phyloP scores from a whole-genome alignment of 75 land plant species.

The Isoetes taiwanensis region DNA sequence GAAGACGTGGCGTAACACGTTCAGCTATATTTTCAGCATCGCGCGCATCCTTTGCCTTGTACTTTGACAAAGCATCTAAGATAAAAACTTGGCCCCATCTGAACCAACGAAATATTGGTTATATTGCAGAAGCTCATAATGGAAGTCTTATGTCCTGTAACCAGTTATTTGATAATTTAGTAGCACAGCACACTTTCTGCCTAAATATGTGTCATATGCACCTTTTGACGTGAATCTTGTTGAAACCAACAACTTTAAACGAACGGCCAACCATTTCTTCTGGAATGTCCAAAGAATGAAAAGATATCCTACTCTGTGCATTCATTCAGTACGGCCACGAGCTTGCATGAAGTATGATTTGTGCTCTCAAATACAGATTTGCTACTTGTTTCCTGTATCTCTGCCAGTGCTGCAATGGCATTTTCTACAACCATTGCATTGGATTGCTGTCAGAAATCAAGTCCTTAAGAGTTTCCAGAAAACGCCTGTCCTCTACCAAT shows the following conservation, averaged over 20 bases:
- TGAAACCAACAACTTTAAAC: no score
- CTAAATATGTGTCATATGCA: no score
- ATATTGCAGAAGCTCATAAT: no score
- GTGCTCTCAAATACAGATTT: slow-evolving; percentile 1
- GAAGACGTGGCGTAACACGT: slow-evolving; percentile 1
- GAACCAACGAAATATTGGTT: background rate
- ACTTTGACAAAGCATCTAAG: background rate
- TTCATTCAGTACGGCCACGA: background rate
- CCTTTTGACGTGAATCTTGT: no score
- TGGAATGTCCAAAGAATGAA: no score
- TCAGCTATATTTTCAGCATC: slow-evolving; percentile 3
- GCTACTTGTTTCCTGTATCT: background rate
- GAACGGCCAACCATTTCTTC: no score
- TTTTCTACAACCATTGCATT: slow-evolving; percentile 2
- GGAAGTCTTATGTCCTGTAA: no score
- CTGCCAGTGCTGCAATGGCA: background rate
- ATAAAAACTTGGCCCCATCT: slow-evolving; percentile 9
- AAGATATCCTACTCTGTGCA: slow-evolving; percentile 7
- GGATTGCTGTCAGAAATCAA: slow-evolving; percentile 7
- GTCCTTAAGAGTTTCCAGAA: slow-evolving; percentile 5
- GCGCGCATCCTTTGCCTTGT: slow-evolving; percentile 6
- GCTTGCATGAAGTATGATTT: slow-evolving; percentile 2
- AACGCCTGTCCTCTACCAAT: background rate
- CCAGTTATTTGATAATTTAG: no score
- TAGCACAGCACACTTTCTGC: no score